Evolutionary conservation across 2,329 filamentous ascomycete genomes (phyloP), one percentile per base, ranked within the genome.

Genomic region (Chlorencoelia australis): DNA sequence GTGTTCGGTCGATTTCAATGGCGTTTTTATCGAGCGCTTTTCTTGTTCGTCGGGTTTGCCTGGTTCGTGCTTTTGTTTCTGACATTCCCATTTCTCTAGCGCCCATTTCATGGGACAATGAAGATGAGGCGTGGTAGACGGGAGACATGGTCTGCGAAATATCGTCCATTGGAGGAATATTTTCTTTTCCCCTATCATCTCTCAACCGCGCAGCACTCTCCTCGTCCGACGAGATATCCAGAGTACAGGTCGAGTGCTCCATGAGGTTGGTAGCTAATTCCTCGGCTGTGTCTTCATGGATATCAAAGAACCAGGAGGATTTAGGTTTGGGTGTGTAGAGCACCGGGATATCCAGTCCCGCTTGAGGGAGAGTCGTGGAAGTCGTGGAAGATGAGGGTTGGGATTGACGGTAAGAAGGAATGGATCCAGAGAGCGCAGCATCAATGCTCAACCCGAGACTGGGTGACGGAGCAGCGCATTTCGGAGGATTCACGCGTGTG

Each of bases 181-280:
- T 98, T 65, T 98, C 89, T 67, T 98, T 98, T 53, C 86, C 83
- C 20, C 75, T 69, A 30, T 73, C 71, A 47, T 83, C 63, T 67
- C 67, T 48, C 66, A 57, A 54, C 68, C 70, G 46, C 60, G 61
- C 33, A 52, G 63, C 28, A 18, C 63, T 71, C 59, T 88, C 82
- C 57, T 94, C 88, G 51, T 94, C 88, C 15, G 85, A 88, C 48
- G 78, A 86, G 53, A 96, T 86, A 56, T 96, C 89, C 3, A 96
- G 71, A 0, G 81, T 78, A 45, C 81, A 80, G 6, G 89, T 89
- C 38, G 81, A 82, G 64, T 95, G 89, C 60, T 95, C 84, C 63
- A 96, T 84, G 25, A 94, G 66, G 53, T 94, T 95, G 51, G 87
- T 85, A 61, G 91, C 83, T 56, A 94, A 81, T 55, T 95, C 83